Percentiles rank a stretch among this genome's conserved stretches.
Conservation (phyloP, 2,329 filamentous ascomycete species). For the Penicillium glabrum region DNA sequence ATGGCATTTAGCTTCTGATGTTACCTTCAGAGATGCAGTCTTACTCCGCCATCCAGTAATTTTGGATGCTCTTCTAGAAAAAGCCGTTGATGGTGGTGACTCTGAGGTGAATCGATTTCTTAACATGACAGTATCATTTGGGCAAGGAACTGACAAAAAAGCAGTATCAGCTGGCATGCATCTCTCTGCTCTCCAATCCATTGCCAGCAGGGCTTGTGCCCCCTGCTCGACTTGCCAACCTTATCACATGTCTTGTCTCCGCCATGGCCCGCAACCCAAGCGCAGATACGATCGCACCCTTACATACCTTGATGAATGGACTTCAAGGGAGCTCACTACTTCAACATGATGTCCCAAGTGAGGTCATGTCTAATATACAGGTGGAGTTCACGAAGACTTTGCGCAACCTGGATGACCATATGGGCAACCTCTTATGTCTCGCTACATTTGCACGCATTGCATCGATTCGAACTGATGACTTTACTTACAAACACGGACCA, state of each 20-base stretch:
- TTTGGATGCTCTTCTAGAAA: slow-evolving; percentile 37
- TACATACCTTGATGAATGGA: slow-evolving; percentile 35
- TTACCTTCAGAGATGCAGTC: slow-evolving; percentile 32
- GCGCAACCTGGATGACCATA: slow-evolving; percentile 40
- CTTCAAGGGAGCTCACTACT: slow-evolving; percentile 27
- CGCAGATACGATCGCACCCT: slow-evolving; percentile 31
- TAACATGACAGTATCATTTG: neutral
- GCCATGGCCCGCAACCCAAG: slow-evolving; percentile 31
- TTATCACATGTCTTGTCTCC: slow-evolving; percentile 33
- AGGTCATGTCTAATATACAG: slow-evolving; percentile 39
- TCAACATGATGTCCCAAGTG: slow-evolving; percentile 30
- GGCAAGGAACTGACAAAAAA: neutral
- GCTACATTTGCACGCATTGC: slow-evolving; percentile 40
- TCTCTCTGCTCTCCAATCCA: slow-evolving; percentile 35
- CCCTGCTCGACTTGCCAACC: slow-evolving; percentile 34
- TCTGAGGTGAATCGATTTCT: slow-evolving; percentile 27
- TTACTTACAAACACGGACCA: slow-evolving; percentile 14
- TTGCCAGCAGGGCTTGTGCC: slow-evolving; percentile 28
- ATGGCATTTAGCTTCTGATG: slow-evolving; percentile 26
- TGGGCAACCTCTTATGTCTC: slow-evolving; percentile 43
- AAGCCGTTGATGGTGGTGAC: slow-evolving; percentile 26
- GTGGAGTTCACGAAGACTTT: slow-evolving; percentile 36
- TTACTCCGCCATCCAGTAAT: slow-evolving; percentile 33
- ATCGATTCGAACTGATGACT: slow-evolving; percentile 12
- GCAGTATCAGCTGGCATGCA: slow-evolving; percentile 34